Evolutionary conservation across 169 alveolate species (phyloP), one percentile per base, ranked within the genome.

Genomic region (Cryptosporidium viatorum): DNA sequence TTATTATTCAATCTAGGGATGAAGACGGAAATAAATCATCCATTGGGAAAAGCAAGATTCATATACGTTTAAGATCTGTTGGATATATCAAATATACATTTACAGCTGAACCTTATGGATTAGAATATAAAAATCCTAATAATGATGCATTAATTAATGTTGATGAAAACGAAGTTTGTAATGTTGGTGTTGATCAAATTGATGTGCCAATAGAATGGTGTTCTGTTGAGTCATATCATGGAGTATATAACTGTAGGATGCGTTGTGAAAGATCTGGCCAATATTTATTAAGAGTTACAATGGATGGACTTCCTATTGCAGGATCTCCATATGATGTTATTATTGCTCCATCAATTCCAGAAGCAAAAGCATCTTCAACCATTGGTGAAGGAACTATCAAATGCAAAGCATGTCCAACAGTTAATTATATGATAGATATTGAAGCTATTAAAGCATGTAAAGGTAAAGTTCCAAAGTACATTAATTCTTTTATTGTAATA

Each of bases 221-320:
- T 65, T 59, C 89, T 5, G 67, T 65, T 18, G 89, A 80, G 21
- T 80, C 89, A 16, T 80, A 80, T 23, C 31, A 62, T 48, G 89
- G 89, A 2, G 75, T 80, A 9, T 80, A 80, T 41, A 80, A 80
- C 12, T 80, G 89, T 37, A 69, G 89, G 37, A 43, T 62, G 41
- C 62, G 80, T 10, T 80, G 89, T 80, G 91, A 71, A 45, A 69
- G 48, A 41, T 71, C 93, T 21, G 93, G 93, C 0, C 71, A 62
- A 68, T 65, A 65, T 69, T 65, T 70, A n/a, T 71, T 92, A 69
- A 73, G 85, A 43, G 68, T 92, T 35, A 71, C 86, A 8, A 84
- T 71, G 91, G 93, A 92, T 84, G 94, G 94, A 9, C 85, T 92
- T 12, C 86, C 93, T 29, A 92, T 92, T 18, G 93, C 93, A 35